These are phyloP conservation scores for Talaromyces albobiverticillius DNA, from an alignment of 2,329 filamentous ascomycete species.

Conservation along the genomic window DNA sequence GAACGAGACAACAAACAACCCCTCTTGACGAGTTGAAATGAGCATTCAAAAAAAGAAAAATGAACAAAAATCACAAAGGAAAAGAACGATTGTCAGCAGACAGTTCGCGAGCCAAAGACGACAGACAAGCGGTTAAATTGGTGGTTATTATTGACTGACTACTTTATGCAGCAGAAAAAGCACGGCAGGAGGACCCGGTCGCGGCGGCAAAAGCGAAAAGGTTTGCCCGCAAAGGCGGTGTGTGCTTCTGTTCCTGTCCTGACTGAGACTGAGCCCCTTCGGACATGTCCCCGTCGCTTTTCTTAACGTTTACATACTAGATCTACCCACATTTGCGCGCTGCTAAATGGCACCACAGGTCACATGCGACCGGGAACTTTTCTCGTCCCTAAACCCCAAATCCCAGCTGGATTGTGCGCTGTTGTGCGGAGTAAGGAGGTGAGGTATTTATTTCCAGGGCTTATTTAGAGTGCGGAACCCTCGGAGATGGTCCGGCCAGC, in stretches of 20 bases:
- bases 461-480: too few relatives aligned
- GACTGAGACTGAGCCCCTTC: too few relatives aligned
- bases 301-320: too few relatives aligned
- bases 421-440: not conserved
- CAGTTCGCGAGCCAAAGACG: not conserved
- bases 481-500: not conserved
- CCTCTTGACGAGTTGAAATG: not conserved
- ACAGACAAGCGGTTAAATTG: not conserved
- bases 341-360: too few relatives aligned
- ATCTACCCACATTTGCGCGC: too few relatives aligned
- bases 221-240: not conserved
- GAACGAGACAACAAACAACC: conserved; percentile 1
- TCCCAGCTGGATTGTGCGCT: too few relatives aligned
- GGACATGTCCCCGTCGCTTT: not conserved
- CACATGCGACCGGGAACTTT: too few relatives aligned
- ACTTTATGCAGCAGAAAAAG: too few relatives aligned
- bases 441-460: not conserved
- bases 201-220: not conserved
- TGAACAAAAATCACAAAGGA: not conserved
- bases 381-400: too few relatives aligned
- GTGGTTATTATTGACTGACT: too few relatives aligned
- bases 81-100: not conserved
- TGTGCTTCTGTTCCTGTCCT: not conserved
- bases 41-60: not conserved
- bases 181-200: not conserved